Percentiles rank a stretch among this genome's conserved stretches.
phyloP scores from a whole-genome alignment of 345 rosid species.

The Hibiscus syriacus region DNA sequence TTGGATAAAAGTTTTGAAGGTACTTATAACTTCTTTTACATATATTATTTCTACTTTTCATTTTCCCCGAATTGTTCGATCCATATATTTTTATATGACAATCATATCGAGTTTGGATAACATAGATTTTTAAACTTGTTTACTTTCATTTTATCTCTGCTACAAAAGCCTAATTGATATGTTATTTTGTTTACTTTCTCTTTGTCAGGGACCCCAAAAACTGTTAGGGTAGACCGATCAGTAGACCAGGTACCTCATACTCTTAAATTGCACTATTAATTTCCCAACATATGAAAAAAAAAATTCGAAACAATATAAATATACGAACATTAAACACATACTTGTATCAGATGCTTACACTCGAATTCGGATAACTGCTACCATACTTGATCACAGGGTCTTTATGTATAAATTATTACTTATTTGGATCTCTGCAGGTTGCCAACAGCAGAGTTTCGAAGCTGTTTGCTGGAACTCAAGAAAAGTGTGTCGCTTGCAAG shows the following conservation, averaged over 20 bases:
- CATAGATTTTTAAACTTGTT: background rate
- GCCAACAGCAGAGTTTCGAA: conserved; percentile 55
- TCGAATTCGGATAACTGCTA: too few relatives aligned
- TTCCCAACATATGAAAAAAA: too few relatives aligned
- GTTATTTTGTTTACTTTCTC: background rate
- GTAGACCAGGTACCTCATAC: conserved; percentile 39
- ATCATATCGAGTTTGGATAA: too few relatives aligned
- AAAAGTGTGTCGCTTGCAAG: conserved; percentile 66
- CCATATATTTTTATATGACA: too few relatives aligned
- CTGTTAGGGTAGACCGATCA: conserved; percentile 42
- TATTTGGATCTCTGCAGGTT: conserved; percentile 21
- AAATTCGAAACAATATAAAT: too few relatives aligned
- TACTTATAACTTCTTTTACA: conserved; percentile 7
- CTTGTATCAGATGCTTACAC: too few relatives aligned
- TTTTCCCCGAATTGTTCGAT: too few relatives aligned
- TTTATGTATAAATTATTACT: background rate
- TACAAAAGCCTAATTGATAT: background rate
- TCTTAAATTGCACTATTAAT: background rate
- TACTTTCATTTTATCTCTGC: background rate
- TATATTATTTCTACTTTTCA: too few relatives aligned
- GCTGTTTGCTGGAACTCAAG: conserved; percentile 73
- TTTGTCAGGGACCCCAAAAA: conserved; percentile 45
- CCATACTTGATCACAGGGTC: background rate
- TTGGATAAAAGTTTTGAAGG: conserved; percentile 76
- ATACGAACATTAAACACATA: too few relatives aligned